Evolutionary conservation across 192 early-diverging fungal genomes (phyloP), one percentile per base, ranked within the genome.

Genomic region (Mortierella hygrophila): DNA sequence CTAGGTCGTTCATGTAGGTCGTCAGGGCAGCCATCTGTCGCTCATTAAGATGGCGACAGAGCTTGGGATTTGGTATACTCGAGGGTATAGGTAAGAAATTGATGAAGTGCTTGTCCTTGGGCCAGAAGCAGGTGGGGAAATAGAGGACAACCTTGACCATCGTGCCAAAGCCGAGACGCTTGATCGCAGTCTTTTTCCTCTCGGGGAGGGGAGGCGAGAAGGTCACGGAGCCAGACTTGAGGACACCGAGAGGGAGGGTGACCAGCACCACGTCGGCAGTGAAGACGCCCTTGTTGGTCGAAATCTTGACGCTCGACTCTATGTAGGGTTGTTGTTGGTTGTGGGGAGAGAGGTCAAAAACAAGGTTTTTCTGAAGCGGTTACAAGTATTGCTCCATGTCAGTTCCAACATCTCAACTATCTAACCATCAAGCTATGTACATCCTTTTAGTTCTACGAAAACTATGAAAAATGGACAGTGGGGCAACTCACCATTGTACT

Each of bases 201-300:
- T 80, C 60, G 13, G 90, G 90, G 29, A 90, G 49, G 52, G 84
- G 87, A 21, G 90, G 90, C 3, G 82, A 80, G 70, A 90, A 90
- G 7, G 63, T 60, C 40, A 82, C 70, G 6, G 79, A 73, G 49
- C 78, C 74, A 16, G 86, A 68, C 76, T 90, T 87, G 46, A 90
- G 85, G 52, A 90, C 86, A 8, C 90, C 90, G n/a, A 90, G 82
- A 32, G 90, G 90, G 13, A 90, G 65, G 9, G 90, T 90, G 70
- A 90, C 79, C 40, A 90, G 70, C 15, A 90, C 87, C 18, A 82
- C 52, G 46, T 90, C 89, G 1, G 87, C 81, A 20, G 70, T 77
- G 35, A 86, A 80, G 8, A 26, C 10, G 2, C 84, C 79, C 68
- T 81, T 86, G 84, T 78, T 86, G 77, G 78, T 86, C 44, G 79